Percentiles rank a stretch among this genome's conserved stretches.
These are phyloP conservation scores for Salix brachista DNA, from an alignment of 345 rosid species.

Conservation along the genomic window DNA sequence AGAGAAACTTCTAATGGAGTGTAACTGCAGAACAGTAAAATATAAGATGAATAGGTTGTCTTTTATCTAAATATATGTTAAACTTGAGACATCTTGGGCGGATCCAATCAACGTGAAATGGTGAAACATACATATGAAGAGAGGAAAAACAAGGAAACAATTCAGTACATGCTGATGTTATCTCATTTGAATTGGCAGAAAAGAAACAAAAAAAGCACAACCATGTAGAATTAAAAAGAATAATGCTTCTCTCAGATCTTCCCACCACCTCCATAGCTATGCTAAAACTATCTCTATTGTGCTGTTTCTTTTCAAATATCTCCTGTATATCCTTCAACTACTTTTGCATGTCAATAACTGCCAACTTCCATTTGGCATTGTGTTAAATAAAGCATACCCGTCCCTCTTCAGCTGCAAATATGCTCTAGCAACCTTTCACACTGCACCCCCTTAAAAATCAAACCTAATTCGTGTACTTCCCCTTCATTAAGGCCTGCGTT, in stretches of 20 bases:
- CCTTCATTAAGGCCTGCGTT: not conserved
- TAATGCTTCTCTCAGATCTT: not conserved
- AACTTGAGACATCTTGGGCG: not conserved
- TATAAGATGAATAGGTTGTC: not conserved
- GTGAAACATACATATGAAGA: not conserved
- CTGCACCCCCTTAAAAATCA: not conserved
- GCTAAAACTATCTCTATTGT: no score
- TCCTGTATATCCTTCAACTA: not conserved
- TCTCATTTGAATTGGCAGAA: not conserved
- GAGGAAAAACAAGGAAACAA: not conserved
- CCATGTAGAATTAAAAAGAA: not conserved
- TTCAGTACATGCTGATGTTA: not conserved
- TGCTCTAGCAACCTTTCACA: not conserved
- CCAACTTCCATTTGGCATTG: not conserved
- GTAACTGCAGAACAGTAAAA: not conserved
- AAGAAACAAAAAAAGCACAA: not conserved
- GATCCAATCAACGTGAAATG: not conserved
- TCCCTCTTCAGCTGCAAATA: not conserved
- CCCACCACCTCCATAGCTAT: not conserved
- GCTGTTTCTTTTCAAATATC: not conserved
- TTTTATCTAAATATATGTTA: not conserved
- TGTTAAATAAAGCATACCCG: not conserved
- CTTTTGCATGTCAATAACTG: not conserved
- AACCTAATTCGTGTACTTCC: not conserved
- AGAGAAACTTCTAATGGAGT: not conserved